Conservation (phyloP, 2,329 filamentous ascomycete genomes). For the Aspergillus arachidicola region DNA sequence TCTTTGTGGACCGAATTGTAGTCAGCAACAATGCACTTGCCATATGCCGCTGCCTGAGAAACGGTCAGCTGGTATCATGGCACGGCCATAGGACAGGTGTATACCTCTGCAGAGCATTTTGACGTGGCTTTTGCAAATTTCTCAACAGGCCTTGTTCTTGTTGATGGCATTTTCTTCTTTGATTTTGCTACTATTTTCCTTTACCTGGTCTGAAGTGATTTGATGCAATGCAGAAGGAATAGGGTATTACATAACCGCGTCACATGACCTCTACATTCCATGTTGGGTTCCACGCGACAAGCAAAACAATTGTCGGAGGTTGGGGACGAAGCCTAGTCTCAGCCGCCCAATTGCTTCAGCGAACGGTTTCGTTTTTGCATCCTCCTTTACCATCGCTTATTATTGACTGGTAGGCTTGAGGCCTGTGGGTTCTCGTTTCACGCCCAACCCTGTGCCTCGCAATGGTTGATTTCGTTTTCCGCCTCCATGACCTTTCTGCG, state of each 20-base stretch:
- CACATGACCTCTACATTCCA: conserved; percentile 17
- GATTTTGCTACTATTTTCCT: background rate
- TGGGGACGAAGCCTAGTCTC: conserved; percentile 11
- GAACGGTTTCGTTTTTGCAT: conserved; percentile 3
- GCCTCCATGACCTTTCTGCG: conserved; percentile 47
- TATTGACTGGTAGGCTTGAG: conserved; percentile 8
- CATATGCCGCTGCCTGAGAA: conserved; percentile 76
- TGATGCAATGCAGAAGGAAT: background rate
- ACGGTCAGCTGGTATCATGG: conserved; percentile 17
- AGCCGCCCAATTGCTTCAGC: conserved; percentile 5
- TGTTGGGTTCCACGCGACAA: conserved; percentile 23
- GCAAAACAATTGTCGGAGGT: conserved; percentile 16
- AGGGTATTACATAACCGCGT: conserved; percentile 21
- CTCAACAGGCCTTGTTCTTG: conserved; percentile 65
- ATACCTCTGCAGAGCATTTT: conserved; percentile 68
- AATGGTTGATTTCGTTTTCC: conserved; percentile 41
- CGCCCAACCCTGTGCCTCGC: conserved; percentile 30
- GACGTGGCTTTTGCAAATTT: conserved; percentile 67
- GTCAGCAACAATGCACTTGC: conserved; percentile 86
- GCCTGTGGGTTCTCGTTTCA: conserved; percentile 9
- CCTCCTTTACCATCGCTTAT: background rate
- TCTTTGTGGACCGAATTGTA: conserved; percentile 90
- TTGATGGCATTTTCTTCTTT: conserved; percentile 42
- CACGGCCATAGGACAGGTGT: conserved; percentile 14
- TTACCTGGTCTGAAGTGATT: background rate